Conservation (phyloP, 441 rosid genomes). For the Populus tomentosa region DNA sequence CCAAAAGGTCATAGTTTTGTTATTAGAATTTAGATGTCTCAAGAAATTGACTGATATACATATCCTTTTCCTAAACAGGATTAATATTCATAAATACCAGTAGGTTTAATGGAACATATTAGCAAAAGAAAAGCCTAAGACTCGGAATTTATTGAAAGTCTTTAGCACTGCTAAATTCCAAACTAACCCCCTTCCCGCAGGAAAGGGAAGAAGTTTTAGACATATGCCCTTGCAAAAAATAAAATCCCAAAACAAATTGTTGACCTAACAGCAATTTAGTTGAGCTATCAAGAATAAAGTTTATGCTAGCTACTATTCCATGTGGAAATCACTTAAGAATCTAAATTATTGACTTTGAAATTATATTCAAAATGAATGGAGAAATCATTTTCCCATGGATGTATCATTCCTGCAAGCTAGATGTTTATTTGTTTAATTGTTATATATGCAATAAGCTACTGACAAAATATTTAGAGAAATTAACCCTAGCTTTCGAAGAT, state of each 20-base stretch:
- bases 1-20: not conserved
- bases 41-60: not conserved
- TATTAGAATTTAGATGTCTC: not conserved
- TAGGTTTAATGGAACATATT: not conserved
- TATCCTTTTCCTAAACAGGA: not conserved
- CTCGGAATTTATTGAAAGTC: not conserved
- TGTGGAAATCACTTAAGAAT: not conserved
- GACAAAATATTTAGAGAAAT: not conserved
- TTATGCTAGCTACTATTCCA: not conserved
- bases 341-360: not conserved
- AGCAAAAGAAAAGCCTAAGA: not conserved
- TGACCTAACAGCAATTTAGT: not conserved
- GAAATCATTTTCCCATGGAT: not conserved
- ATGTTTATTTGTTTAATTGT: not conserved
- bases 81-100: not conserved
- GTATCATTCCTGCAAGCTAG: not conserved
- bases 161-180: not conserved
- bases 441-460: not conserved
- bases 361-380: too few relatives aligned
- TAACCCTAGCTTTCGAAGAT: not conserved
- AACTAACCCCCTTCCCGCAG: not conserved
- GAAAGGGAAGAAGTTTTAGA: not conserved
- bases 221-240: not conserved
- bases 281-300: not conserved
- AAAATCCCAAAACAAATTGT: not conserved